phyloP scores from a whole-genome alignment of 306 rosid species.

The Comarum palustre region DNA sequence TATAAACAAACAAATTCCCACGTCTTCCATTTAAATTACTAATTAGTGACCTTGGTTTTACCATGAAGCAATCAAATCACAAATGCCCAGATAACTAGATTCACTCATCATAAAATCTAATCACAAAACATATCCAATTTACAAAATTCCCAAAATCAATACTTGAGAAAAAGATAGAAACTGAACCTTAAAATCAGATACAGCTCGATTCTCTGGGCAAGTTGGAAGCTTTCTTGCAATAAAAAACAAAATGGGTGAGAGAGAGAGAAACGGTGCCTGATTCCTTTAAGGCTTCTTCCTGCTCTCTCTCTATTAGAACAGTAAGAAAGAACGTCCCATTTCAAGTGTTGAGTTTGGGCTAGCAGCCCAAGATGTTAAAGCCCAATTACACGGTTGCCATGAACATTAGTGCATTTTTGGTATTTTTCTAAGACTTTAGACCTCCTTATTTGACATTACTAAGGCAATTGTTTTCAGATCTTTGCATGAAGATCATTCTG shows the following conservation, averaged over 20 bases:
- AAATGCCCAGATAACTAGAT: slow-evolving; percentile 7
- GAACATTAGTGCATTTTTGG: too few relatives aligned
- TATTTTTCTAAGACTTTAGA: too few relatives aligned
- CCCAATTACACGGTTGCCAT: too few relatives aligned
- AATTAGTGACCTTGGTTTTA: slow-evolving; percentile 4
- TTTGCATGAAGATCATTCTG: background rate
- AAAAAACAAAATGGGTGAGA: background rate
- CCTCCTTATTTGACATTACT: too few relatives aligned
- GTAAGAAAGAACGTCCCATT: too few relatives aligned
- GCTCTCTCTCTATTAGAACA: background rate
- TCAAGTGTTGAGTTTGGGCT: too few relatives aligned
- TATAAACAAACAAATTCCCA: background rate
- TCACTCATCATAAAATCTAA: slow-evolving; percentile 2
- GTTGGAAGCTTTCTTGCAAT: slow-evolving; percentile 14
- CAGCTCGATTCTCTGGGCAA: slow-evolving; percentile 7
- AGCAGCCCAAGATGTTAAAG: too few relatives aligned
- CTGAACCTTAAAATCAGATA: slow-evolving; percentile 32
- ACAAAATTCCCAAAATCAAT: slow-evolving; percentile 15
- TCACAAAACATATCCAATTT: slow-evolving; percentile 4
- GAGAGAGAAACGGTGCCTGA: background rate
- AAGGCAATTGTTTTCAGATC: too few relatives aligned
- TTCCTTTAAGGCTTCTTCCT: slow-evolving; percentile 11
- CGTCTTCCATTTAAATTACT: background rate
- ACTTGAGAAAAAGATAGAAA: background rate
- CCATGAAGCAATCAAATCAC: background rate